Evolutionary conservation across 2,329 filamentous ascomycete species (phyloP).

Genomic region (Huntiella abstrusa): DNA sequence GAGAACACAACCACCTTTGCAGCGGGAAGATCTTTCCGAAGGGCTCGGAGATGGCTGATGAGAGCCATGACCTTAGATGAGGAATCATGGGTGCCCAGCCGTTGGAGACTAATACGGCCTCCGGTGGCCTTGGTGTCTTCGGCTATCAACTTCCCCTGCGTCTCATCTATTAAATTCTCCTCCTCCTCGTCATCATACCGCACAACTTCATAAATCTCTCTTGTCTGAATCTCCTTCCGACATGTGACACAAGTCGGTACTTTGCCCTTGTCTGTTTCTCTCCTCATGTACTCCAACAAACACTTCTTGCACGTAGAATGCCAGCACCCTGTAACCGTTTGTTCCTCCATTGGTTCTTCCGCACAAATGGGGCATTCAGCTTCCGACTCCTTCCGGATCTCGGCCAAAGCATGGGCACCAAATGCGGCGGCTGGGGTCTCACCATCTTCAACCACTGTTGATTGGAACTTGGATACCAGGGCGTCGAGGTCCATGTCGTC

Average conservation of each 20-base stretch:
- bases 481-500: slow-evolving; percentile 93
- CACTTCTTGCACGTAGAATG: slow-evolving; percentile 93
- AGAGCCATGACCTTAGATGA: slow-evolving; percentile 79
- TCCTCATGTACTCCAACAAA: slow-evolving; percentile 72
- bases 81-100: slow-evolving; percentile 44
- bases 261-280: slow-evolving; percentile 60
- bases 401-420: slow-evolving; percentile 68
- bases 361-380: slow-evolving; percentile 89
- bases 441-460: slow-evolving; percentile 45
- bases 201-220: slow-evolving; percentile 85
- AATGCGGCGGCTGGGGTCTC: slow-evolving; percentile 29
- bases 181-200: slow-evolving; percentile 48
- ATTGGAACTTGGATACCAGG: slow-evolving; percentile 68
- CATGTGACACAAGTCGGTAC: slow-evolving; percentile 79
- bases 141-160: neutral
- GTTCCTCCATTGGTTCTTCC: slow-evolving; percentile 89
- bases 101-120: slow-evolving; percentile 35
- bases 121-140: slow-evolving; percentile 15
- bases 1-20: slow-evolving; percentile 89
- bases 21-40: slow-evolving; percentile 44
- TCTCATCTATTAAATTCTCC: neutral
- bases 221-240: slow-evolving; percentile 58
- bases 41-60: slow-evolving; percentile 50
- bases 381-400: slow-evolving; percentile 77
- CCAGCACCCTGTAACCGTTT: slow-evolving; percentile 91